Base-by-base conservation (phyloP, 345 rosid genomes). In the Orychophragmus violaceus region DNA sequence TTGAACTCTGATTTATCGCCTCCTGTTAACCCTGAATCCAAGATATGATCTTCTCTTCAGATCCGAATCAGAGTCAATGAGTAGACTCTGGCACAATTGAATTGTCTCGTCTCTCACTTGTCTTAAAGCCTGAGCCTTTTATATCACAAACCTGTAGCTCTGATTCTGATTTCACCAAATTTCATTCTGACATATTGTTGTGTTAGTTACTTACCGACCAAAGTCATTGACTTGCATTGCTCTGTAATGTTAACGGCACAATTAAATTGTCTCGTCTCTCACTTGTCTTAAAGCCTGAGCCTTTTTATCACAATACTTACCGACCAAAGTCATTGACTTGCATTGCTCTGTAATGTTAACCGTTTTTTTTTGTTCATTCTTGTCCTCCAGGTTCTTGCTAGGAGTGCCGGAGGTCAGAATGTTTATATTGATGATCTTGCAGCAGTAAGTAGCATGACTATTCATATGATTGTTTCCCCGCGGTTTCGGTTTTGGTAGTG, bases 371-470 rank as follows among this genome's bases (percentile, higher is more conserved):
- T 51, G 48, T 56, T n/a, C n/a, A n/a, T 66, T 51, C 66, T 28
- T 44, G 64, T 81, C 59, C 79, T 25, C 1, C 33, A 93, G 98
- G 88, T 88, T 63, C 77, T 94, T 75, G 87, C 85, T 56, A 84
- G 77, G 70, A 82, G 79, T 64, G 60, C 58, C 1, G 42, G 64
- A 0, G 74, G 70, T 50, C 83, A 82, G 66, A 82, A 61, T 70
- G 61, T 87, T 46, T 78, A 89, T 29, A 68, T 78, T 17, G 86
- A 90, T 75, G 81, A 82, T 81, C 89, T 94, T 68, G 82, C 87
- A 32, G 55, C 35, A 90, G 99, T 90, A 80, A 68, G 55, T 73
- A 35, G 49, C 42, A 16, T 6, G 36, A 39, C 7, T n/a, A 29
- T 7, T 24, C 59, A 8, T 6, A 14, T 17, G 28, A 5, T 45